Percentiles rank a stretch among this genome's conserved stretches.
Conservation (phyloP, 768 basidiomycete species). For the Pisolithus orientalis region DNA sequence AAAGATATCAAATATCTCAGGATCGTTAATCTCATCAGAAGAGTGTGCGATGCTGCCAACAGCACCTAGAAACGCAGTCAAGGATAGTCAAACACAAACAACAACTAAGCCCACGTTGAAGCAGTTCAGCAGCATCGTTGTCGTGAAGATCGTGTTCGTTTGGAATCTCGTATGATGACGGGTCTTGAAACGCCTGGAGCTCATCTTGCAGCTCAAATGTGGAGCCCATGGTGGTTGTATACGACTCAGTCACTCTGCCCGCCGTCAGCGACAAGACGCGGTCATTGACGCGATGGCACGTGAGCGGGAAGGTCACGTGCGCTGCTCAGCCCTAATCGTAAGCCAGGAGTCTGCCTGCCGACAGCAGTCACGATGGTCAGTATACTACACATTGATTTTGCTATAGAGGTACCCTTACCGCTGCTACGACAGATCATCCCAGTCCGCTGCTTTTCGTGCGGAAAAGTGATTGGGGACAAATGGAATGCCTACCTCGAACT, state of each 20-base stretch:
- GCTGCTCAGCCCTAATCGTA: background rate
- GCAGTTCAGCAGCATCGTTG: conserved; percentile 46
- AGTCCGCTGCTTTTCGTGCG: conserved; percentile 93
- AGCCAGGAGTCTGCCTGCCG: background rate
- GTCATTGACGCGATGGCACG: conserved; percentile 1
- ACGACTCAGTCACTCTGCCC: background rate
- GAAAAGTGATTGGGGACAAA: conserved; percentile 95
- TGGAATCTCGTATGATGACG: conserved; percentile 56
- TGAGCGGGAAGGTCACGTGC: conserved; percentile 20
- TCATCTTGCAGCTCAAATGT: conserved; percentile 78
- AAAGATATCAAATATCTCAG: conserved; percentile 73
- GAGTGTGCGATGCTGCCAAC: conserved; percentile 76
- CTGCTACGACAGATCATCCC: conserved; percentile 72
- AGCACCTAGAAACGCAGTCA: conserved; percentile 44
- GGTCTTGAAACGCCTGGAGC: conserved; percentile 56
- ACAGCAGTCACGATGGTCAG: conserved; percentile 20
- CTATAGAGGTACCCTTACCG: background rate
- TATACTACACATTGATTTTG: background rate
- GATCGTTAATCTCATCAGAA: conserved; percentile 64
- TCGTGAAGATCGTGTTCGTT: conserved; percentile 59
- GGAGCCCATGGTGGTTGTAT: conserved; percentile 27
- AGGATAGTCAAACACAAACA: background rate
- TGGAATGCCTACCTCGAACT: conserved; percentile 87
- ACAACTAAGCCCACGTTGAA: conserved; percentile 45
- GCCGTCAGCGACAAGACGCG: conserved; percentile 8